A percentile compares a stretch with the other conserved stretches of the same genome.
Conservation (phyloP, 1,139 yeast species). For the Waltiozyma sp. region DNA sequence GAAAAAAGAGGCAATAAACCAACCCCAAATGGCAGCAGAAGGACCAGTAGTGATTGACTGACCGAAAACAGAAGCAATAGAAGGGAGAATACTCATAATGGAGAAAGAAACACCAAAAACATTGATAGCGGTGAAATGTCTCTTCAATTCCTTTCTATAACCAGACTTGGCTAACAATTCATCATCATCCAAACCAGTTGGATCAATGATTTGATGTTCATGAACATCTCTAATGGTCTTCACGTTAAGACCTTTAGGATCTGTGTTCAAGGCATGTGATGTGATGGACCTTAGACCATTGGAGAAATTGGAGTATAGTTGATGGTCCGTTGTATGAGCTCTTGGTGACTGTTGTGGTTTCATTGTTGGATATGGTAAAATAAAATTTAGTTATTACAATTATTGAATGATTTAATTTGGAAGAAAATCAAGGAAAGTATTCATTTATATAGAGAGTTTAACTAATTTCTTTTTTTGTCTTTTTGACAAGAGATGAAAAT, state of each 20-base stretch:
- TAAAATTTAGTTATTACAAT: too few relatives aligned
- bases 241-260: conserved; percentile 4
- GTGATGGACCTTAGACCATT: conserved; percentile 8
- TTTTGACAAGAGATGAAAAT: too few relatives aligned
- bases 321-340: conserved; percentile 1
- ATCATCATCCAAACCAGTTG: conserved; percentile 23
- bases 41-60: conserved; percentile 24
- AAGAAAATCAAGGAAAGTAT: too few relatives aligned
- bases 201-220: conserved; percentile 10
- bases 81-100: conserved; percentile 38
- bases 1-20: conserved; percentile 22
- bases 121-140: conserved; percentile 35
- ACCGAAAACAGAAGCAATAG: conserved; percentile 29
- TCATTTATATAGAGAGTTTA: too few relatives aligned
- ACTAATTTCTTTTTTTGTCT: too few relatives aligned
- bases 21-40: conserved; percentile 21
- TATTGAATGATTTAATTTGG: too few relatives aligned
- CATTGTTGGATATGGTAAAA: too few relatives aligned
- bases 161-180: conserved; percentile 43
- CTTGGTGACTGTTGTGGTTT: neutral
- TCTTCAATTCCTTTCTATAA: conserved; percentile 35
- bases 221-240: conserved; percentile 10
- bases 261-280: conserved; percentile 10
- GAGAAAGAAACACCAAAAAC: conserved; percentile 41
- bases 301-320: conserved; percentile 4